Conservation (phyloP, 83 land plant genomes). For the Thuja plicata region DNA sequence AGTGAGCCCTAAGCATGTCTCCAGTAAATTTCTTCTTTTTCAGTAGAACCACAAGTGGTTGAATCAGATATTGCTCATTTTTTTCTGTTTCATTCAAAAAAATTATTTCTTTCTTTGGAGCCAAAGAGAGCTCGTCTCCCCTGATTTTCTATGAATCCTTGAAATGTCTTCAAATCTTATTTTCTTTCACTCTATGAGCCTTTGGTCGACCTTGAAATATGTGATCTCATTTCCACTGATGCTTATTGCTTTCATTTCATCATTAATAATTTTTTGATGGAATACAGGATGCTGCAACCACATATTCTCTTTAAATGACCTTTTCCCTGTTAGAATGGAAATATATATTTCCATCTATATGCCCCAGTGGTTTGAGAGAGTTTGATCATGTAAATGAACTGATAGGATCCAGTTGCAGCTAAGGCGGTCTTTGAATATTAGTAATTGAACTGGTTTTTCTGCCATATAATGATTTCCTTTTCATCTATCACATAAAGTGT, state of each 20-base stretch:
- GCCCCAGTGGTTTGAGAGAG: not conserved
- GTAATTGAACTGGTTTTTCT: not conserved
- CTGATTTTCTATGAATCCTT: not conserved
- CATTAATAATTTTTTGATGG: not conserved
- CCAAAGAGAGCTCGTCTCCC: not conserved
- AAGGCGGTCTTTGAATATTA: not conserved
- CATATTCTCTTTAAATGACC: not conserved
- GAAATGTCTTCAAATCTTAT: not conserved
- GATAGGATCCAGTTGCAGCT: not conserved
- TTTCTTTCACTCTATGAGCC: not conserved
- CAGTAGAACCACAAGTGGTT: not conserved
- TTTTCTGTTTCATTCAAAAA: too few species aligned
- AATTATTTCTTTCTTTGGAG: not conserved
- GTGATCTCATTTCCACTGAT: not conserved
- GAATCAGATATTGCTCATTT: not conserved
- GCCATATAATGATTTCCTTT: not conserved
- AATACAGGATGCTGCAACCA: not conserved
- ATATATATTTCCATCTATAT: not conserved
- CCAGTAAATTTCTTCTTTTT: not conserved
- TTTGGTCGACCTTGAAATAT: not conserved
- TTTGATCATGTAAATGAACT: not conserved
- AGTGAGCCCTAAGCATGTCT: not conserved
- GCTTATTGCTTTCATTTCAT: not conserved
- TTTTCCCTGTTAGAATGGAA: not conserved
- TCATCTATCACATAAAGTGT: not conserved